Conservation (phyloP, 2,329 filamentous ascomycete species). For the Aspergillus clavatus region DNA sequence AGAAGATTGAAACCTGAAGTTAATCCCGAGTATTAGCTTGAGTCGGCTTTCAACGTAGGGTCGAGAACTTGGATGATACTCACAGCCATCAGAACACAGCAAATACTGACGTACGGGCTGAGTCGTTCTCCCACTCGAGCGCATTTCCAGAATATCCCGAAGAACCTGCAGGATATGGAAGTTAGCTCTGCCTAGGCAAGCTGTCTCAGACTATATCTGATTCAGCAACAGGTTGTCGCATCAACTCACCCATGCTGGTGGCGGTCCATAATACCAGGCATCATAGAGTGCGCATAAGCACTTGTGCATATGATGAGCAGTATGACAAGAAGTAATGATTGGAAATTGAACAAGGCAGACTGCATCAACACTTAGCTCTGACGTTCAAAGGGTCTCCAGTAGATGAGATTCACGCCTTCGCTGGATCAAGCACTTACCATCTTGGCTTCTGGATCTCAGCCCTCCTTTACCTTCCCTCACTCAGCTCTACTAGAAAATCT, state of each 20-base stretch:
- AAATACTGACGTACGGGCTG: slow-evolving; percentile 92
- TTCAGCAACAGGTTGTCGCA: background rate
- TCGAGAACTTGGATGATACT: slow-evolving; percentile 29
- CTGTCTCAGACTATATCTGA: background rate
- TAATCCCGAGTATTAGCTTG: background rate
- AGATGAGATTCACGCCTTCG: slow-evolving; percentile 4
- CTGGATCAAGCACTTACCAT: slow-evolving; percentile 23
- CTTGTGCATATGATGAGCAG: slow-evolving; percentile 94
- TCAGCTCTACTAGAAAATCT: background rate
- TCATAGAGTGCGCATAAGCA: slow-evolving; percentile 85
- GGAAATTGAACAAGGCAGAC: slow-evolving; percentile 98
- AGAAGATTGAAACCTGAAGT: slow-evolving; percentile 34
- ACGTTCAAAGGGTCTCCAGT: background rate
- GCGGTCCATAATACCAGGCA: slow-evolving; percentile 83
- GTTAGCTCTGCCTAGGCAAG: background rate
- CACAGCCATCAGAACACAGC: slow-evolving; percentile 91
- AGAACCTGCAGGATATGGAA: slow-evolving; percentile 48
- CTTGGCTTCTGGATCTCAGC: slow-evolving; percentile 13
- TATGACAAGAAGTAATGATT: slow-evolving; percentile 89
- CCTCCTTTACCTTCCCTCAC: slow-evolving; percentile 3
- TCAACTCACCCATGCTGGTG: slow-evolving; percentile 80
- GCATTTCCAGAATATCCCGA: slow-evolving; percentile 93
- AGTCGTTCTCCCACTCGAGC: slow-evolving; percentile 87
- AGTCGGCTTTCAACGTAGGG: background rate
- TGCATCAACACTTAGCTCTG: slow-evolving; percentile 35